phyloP scores from a whole-genome alignment of 768 basidiomycete species.

The Crucibulum laeve region DNA sequence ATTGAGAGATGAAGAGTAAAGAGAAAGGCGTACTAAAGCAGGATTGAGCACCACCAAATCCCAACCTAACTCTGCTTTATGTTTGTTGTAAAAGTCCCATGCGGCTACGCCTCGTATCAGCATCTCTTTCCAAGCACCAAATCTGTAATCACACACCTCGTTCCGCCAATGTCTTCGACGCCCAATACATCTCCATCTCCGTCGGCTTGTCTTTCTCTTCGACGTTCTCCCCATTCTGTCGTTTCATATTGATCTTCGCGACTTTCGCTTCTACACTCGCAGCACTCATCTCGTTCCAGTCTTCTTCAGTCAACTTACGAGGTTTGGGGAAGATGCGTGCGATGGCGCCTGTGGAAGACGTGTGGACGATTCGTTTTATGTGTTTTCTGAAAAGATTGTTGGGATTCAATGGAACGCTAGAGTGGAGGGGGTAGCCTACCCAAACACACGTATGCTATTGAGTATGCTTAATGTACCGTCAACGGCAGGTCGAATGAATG shows the following conservation, averaged over 20 bases:
- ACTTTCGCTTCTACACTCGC: neutral
- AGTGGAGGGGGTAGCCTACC: conserved; percentile 18
- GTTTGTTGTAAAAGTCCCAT: conserved; percentile 25
- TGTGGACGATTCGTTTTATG: neutral
- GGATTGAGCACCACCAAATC: conserved; percentile 49
- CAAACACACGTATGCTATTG: conserved; percentile 31
- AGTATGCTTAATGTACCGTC: conserved; percentile 37
- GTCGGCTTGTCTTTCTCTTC: neutral
- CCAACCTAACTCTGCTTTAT: conserved; percentile 34
- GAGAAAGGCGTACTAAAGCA: conserved; percentile 29
- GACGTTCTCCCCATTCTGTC: too few species aligned
- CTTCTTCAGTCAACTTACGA: neutral
- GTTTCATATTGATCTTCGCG: too few species aligned
- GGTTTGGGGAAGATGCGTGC: neutral
- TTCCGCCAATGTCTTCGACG: conserved; percentile 2
- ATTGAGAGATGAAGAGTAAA: too few species aligned
- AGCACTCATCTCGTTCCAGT: conserved; percentile 1
- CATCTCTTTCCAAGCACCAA: neutral
- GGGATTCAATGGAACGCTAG: neutral
- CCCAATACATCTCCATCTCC: neutral
- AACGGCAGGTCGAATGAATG: conserved; percentile 27
- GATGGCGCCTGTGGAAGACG: neutral
- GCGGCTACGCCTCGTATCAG: conserved; percentile 19
- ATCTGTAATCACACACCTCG: conserved; percentile 1
- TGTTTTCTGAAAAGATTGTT: neutral